Conservation (phyloP, 2,329 filamentous ascomycete species). For the Verticillium nubilum region DNA sequence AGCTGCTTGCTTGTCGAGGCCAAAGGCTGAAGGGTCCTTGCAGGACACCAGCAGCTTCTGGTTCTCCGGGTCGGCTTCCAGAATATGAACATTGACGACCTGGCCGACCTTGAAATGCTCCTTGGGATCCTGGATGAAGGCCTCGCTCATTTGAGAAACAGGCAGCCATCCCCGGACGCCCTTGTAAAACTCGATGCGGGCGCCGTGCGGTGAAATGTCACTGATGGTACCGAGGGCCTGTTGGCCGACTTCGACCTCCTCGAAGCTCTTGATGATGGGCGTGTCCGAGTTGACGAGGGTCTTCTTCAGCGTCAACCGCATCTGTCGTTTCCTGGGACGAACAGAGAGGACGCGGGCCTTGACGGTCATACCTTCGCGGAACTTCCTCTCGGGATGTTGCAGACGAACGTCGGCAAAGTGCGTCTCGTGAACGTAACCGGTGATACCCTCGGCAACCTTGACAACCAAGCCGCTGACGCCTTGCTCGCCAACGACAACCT, state of each 20-base stretch:
- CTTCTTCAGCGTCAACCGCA: slow-evolving; percentile 91
- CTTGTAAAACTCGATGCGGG: slow-evolving; percentile 90
- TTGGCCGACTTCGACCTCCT: slow-evolving; percentile 66
- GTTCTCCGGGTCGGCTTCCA: slow-evolving; percentile 68
- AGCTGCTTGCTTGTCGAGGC: slow-evolving; percentile 67
- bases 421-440: slow-evolving; percentile 79
- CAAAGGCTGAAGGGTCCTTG: slow-evolving; percentile 79
- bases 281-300: slow-evolving; percentile 85
- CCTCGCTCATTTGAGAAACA: slow-evolving; percentile 96
- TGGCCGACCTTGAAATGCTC: slow-evolving; percentile 89
- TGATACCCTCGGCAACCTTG: slow-evolving; percentile 79
- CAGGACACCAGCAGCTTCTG: slow-evolving; percentile 81
- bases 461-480: slow-evolving; percentile 79
- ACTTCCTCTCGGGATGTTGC: slow-evolving; percentile 94
- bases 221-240: slow-evolving; percentile 84
- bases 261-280: slow-evolving; percentile 70
- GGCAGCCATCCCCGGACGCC: slow-evolving; percentile 80
- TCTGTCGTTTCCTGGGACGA: slow-evolving; percentile 67
- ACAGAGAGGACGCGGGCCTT: slow-evolving; percentile 82
- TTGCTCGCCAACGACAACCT: slow-evolving; percentile 70
- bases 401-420: slow-evolving; percentile 85
- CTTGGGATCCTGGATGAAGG: slow-evolving; percentile 81
- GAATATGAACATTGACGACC: slow-evolving; percentile 83
- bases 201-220: slow-evolving; percentile 71
- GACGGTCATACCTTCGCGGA: slow-evolving; percentile 77